phyloP scores from a whole-genome alignment of 192 early-diverging fungal genomes.

The Rhizophagus sp. region DNA sequence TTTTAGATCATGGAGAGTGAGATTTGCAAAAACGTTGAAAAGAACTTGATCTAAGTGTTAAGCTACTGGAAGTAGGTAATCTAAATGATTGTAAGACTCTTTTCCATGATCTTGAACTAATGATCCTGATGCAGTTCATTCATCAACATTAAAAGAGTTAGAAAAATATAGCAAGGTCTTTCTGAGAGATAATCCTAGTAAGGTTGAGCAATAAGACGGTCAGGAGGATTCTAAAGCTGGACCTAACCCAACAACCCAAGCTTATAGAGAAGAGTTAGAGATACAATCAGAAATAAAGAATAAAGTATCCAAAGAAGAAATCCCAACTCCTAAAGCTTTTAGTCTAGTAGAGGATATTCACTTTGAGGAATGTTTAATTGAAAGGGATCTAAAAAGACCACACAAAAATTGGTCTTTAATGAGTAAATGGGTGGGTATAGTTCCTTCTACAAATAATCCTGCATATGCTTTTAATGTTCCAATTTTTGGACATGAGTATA shows the following conservation, averaged over 20 bases:
- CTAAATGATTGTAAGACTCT: not conserved
- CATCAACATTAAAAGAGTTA: not conserved
- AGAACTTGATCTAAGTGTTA: not conserved
- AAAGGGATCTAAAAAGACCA: too few relatives aligned
- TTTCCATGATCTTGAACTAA: not conserved
- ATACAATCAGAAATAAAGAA: too few relatives aligned
- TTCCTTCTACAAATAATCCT: not conserved
- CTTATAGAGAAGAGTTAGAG: not conserved
- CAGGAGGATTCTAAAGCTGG: too few relatives aligned
- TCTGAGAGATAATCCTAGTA: not conserved
- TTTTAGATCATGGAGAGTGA: not conserved
- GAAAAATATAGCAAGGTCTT: not conserved
- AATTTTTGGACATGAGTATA: not conserved
- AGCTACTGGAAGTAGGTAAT: not conserved
- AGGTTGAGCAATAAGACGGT: too few relatives aligned
- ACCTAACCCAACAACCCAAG: too few relatives aligned
- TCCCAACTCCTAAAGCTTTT: too few relatives aligned
- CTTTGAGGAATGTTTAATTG: not conserved
- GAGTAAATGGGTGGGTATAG: not conserved
- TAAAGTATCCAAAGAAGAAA: too few relatives aligned
- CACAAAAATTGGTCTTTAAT: not conserved
- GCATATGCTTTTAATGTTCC: slow-evolving; percentile 5
- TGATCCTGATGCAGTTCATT: not conserved
- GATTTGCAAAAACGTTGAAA: not conserved
- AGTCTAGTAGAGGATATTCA: too few relatives aligned